These are phyloP conservation scores for Favolaschia claudopus DNA, from an alignment of 768 basidiomycete species.

Conservation along the genomic window DNA sequence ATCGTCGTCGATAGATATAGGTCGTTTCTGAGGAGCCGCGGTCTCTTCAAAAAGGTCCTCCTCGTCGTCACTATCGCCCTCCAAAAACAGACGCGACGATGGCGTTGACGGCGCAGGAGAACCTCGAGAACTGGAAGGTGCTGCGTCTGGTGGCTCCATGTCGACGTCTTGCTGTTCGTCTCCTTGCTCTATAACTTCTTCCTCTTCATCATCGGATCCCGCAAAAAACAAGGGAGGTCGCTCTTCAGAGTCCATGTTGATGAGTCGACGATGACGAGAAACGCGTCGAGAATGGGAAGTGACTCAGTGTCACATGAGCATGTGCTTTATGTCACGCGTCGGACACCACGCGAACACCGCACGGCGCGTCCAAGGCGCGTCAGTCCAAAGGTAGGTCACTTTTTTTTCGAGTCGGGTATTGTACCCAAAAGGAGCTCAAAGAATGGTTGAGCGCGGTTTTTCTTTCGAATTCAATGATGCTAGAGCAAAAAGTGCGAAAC, in stretches of 20 bases:
- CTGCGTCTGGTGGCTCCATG: conserved; percentile 18
- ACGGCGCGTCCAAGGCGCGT: too few relatives aligned
- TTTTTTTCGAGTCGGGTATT: too few relatives aligned
- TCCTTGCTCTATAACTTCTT: too few relatives aligned
- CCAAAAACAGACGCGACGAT: conserved; percentile 21
- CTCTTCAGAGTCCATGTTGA: conserved; percentile 34
- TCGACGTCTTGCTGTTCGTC: conserved; percentile 16
- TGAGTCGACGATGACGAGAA: conserved; percentile 34
- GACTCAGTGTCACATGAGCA: too few relatives aligned
- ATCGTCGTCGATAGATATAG: conserved; percentile 36
- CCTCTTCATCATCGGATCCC: conserved; percentile 61
- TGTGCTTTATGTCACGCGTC: too few relatives aligned
- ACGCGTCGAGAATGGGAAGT: too few relatives aligned
- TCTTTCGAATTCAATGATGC: too few relatives aligned
- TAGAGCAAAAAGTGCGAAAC: too few relatives aligned
- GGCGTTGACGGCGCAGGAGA: conserved; percentile 28
- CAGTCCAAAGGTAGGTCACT: too few relatives aligned
- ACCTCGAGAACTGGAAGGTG: conserved; percentile 17
- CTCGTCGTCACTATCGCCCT: conserved; percentile 21
- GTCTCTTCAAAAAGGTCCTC: conserved; percentile 18
- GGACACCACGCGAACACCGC: too few relatives aligned
- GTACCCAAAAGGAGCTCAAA: too few relatives aligned
- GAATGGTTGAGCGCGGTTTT: too few relatives aligned
- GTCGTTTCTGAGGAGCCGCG: conserved; percentile 12
- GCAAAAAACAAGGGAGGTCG: conserved; percentile 64